A percentile compares a stretch with the other conserved stretches of the same genome.
Evolutionary conservation across 352 stramenopile genomes (phyloP).

Genomic region (Phytophthora brassicae): DNA sequence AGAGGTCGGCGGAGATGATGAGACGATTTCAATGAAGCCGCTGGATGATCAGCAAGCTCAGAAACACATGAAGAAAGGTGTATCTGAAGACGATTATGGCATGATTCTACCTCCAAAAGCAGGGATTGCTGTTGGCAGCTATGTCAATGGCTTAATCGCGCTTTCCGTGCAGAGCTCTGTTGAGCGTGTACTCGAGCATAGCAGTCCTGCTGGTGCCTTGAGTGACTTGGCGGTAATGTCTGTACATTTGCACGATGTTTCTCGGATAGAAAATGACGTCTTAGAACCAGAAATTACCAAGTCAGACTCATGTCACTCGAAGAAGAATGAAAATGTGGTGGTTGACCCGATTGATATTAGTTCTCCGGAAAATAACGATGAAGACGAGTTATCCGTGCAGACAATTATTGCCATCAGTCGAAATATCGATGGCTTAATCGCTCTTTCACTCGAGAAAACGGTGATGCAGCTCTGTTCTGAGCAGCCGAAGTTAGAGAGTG

Average conservation of each 20-base stretch:
- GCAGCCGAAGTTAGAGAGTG: not conserved
- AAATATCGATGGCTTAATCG: constrained; percentile 43
- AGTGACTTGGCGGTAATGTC: constrained; percentile 18
- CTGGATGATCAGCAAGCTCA: not conserved
- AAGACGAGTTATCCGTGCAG: constrained; percentile 32
- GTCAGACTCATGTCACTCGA: not conserved
- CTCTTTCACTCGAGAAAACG: constrained; percentile 39
- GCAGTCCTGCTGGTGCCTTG: not conserved
- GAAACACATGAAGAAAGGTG: not conserved
- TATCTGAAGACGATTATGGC: constrained; percentile 1
- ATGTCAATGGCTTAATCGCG: constrained; percentile 24
- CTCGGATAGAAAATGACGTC: not conserved
- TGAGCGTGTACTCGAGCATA: constrained; percentile 14
- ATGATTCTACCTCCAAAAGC: constrained; percentile 14
- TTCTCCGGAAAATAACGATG: constrained; percentile 14
- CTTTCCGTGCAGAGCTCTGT: constrained; percentile 26
- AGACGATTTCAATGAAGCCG: not conserved
- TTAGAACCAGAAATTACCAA: constrained; percentile 3
- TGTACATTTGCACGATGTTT: constrained; percentile 10
- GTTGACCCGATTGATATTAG: constrained; percentile 1
- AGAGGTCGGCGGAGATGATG: constrained; percentile 8
- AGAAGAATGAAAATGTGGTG: not conserved
- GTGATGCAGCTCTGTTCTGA: constrained; percentile 11
- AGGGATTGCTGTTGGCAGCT: constrained; percentile 17
- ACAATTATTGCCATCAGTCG: constrained; percentile 42